Conservation (phyloP, 768 basidiomycete genomes). For the Pisolithus microcarpus region DNA sequence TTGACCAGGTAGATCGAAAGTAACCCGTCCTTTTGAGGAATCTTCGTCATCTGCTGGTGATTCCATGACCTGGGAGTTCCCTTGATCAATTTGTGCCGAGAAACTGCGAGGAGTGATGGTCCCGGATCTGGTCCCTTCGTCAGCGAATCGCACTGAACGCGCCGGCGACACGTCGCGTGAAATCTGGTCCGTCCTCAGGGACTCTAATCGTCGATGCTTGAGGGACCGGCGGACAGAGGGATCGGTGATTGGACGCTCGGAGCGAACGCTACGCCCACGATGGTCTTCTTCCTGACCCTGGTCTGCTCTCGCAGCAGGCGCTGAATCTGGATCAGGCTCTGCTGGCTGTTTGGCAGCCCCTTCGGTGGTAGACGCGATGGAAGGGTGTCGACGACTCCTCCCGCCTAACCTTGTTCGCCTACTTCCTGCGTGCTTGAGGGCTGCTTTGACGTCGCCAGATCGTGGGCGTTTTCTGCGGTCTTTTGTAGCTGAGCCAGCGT, state of each 20-base stretch:
- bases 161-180: constrained; percentile 38
- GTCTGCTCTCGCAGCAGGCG: constrained; percentile 1
- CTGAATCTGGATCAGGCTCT: background rate
- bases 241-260: constrained; percentile 9
- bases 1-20: constrained; percentile 13
- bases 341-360: no score
- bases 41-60: constrained; percentile 16
- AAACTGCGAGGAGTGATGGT: constrained; percentile 14
- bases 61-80: constrained; percentile 54
- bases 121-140: constrained; percentile 25
- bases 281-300: constrained; percentile 1
- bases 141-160: constrained; percentile 44
- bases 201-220: constrained; percentile 26
- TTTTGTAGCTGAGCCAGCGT: constrained; percentile 6
- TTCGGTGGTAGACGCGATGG: background rate
- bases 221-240: constrained; percentile 16
- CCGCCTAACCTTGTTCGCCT: constrained; percentile 1
- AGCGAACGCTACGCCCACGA: constrained; percentile 20
- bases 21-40: constrained; percentile 10
- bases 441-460: constrained; percentile 14
- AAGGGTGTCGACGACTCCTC: constrained; percentile 9
- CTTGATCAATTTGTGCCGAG: constrained; percentile 31
- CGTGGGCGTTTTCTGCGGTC: constrained; percentile 21
- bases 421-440: background rate
- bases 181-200: constrained; percentile 11